Evolutionary conservation across 257 asterid genomes (phyloP).

Genomic region (Vinca minor): DNA sequence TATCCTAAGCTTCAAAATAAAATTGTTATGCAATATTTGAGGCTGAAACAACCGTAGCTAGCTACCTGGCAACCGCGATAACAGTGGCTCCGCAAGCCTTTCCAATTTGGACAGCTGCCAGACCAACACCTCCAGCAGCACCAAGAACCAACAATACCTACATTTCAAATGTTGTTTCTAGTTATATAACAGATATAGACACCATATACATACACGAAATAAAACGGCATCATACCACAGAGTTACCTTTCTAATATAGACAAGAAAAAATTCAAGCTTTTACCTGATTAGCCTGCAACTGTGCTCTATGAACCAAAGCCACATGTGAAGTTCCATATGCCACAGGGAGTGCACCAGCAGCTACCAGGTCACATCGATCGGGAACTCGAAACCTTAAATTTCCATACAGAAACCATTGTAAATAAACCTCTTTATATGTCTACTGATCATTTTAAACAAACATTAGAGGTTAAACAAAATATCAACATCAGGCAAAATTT

Average conservation of each 20-base stretch:
- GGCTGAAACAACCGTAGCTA: background rate
- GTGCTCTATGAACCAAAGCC: conserved; percentile 86
- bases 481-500: too few relatives aligned
- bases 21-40: background rate
- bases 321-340: conserved; percentile 96
- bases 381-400: conserved; percentile 71
- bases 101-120: conserved; percentile 92
- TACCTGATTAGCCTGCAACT: conserved; percentile 59
- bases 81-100: conserved; percentile 77
- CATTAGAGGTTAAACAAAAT: too few relatives aligned
- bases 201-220: background rate
- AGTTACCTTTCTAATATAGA: background rate
- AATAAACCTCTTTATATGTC: too few relatives aligned
- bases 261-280: conserved; percentile 2
- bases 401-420: conserved; percentile 9
- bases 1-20: conserved; percentile 4
- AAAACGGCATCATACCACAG: too few relatives aligned
- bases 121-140: conserved; percentile 98
- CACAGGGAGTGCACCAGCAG: conserved; percentile 81
- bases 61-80: conserved; percentile 91
- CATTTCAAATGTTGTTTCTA: conserved; percentile 7
- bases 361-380: conserved; percentile 76
- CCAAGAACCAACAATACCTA: conserved; percentile 93
- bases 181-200: background rate
- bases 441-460: too few relatives aligned